Conservation (phyloP, 148 eudicot genomes). For the Pharnaceum exiguum region DNA sequence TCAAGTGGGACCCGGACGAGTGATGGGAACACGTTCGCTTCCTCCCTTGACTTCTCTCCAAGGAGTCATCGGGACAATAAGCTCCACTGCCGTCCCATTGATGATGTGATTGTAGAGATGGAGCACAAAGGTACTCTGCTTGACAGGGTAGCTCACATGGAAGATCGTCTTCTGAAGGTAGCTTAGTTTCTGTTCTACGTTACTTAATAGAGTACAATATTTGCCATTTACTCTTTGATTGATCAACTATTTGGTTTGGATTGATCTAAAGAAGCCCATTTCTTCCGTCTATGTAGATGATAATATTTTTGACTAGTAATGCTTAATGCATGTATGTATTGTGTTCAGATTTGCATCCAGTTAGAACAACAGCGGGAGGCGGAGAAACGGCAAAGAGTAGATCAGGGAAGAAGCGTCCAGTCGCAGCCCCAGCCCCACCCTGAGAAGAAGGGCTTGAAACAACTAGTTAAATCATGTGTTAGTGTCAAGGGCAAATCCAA, state of each 20-base stretch:
- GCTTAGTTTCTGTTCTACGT: neutral
- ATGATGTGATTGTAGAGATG: conserved; percentile 42
- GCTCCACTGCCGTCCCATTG: conserved; percentile 44
- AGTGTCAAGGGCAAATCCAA: conserved; percentile 14
- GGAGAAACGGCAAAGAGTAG: conserved; percentile 21
- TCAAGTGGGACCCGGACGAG: conserved; percentile 35
- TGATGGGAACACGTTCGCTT: conserved; percentile 17
- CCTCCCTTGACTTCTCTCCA: conserved; percentile 32
- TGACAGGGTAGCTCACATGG: conserved; percentile 43
- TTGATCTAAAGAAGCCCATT: neutral
- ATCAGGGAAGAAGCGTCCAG: neutral
- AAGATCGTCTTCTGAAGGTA: conserved; percentile 52
- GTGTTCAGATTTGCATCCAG: conserved; percentile 38
- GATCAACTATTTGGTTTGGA: neutral
- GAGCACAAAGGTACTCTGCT: conserved; percentile 50
- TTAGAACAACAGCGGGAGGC: conserved; percentile 37
- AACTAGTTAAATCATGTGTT: conserved; percentile 47
- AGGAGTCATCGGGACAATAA: conserved; percentile 41
- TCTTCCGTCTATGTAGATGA: neutral
- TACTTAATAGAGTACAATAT: neutral
- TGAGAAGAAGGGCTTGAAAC: conserved; percentile 27
- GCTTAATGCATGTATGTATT: neutral
- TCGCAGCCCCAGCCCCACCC: neutral
- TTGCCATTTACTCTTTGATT: neutral
- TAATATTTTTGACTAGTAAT: neutral